These are phyloP conservation scores for Zymoseptoria brevis DNA, from an alignment of 2,329 filamentous ascomycete species.

Conservation along the genomic window DNA sequence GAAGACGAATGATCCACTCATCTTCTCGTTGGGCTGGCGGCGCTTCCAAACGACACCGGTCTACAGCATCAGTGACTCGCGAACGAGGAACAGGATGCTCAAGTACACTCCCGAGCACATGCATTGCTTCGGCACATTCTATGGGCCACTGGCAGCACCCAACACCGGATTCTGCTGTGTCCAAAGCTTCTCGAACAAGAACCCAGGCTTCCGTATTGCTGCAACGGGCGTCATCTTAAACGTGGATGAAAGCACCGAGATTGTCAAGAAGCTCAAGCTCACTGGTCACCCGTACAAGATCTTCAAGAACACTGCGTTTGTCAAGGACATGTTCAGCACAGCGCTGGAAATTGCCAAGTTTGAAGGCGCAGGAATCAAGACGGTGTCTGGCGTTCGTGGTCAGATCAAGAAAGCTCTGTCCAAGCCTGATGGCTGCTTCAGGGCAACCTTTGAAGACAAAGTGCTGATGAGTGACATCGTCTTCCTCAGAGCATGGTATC, in stretches of 20 bases:
- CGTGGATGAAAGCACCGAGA: conserved; percentile 92
- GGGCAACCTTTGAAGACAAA: conserved; percentile 98
- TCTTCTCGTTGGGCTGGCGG: conserved; percentile 94
- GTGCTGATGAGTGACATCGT: conserved; percentile 94
- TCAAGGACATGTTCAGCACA: conserved; percentile 96
- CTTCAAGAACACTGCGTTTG: conserved; percentile 98
- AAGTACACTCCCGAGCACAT: conserved; percentile 99
- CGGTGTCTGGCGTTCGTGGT: conserved; percentile 87
- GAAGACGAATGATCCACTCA: conserved; percentile 94
- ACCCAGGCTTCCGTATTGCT: conserved; percentile 84
- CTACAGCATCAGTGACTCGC: conserved; percentile 90
- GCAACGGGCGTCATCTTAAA: conserved; percentile 89
- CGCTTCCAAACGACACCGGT: conserved; percentile 88
- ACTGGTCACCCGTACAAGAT: conserved; percentile 93
- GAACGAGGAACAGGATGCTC: conserved; percentile 91
- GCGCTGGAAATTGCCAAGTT: conserved; percentile 96
- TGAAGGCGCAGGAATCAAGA: conserved; percentile 90
- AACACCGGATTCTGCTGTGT: conserved; percentile 95
- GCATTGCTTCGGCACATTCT: conserved; percentile 96
- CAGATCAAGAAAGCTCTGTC: conserved; percentile 94
- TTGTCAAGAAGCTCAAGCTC: conserved; percentile 98
- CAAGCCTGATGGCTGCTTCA: conserved; percentile 91
- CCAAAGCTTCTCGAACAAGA: conserved; percentile 76
- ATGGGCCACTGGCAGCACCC: conserved; percentile 86
- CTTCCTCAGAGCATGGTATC: conserved; percentile 94